Conservation (phyloP, 139 green algal genomes). For the Picochlorum sp. region DNA sequence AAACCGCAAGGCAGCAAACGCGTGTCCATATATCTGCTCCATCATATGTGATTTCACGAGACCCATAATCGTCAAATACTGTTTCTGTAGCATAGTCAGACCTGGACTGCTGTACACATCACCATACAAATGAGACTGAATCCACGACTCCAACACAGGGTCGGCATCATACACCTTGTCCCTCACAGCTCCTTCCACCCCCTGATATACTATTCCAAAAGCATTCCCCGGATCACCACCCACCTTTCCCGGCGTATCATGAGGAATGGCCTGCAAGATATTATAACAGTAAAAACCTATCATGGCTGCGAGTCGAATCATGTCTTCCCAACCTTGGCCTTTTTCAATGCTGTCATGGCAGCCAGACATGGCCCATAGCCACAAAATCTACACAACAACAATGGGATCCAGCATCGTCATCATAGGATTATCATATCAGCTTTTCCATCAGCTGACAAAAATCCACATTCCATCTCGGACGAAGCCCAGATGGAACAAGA, state of each 20-base stretch:
- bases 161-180: constrained; percentile 41
- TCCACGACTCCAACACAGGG: constrained; percentile 43
- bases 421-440: too few species aligned
- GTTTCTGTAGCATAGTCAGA: constrained; percentile 35
- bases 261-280: constrained; percentile 26
- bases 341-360: constrained; percentile 38
- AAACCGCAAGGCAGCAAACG: constrained; percentile 38
- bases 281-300: not conserved
- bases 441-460: too few species aligned
- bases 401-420: not conserved
- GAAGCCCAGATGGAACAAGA: too few species aligned
- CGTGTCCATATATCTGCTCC: constrained; percentile 57
- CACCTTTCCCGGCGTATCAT: constrained; percentile 42
- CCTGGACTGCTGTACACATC: constrained; percentile 52
- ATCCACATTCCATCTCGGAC: too few species aligned
- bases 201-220: constrained; percentile 53
- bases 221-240: constrained; percentile 44
- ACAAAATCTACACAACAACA: constrained; percentile 30
- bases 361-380: constrained; percentile 47
- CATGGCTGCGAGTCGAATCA: not conserved
- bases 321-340: constrained; percentile 20
- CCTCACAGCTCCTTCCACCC: constrained; percentile 36
- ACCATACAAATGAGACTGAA: constrained; percentile 54
- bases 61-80: constrained; percentile 46
- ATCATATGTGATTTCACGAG: constrained; percentile 44